Evolutionary conservation across 495 filamentous ascomycete genomes (phyloP), one percentile per base, ranked within the genome.

Genomic region (Penicillium macrosclerotiorum): DNA sequence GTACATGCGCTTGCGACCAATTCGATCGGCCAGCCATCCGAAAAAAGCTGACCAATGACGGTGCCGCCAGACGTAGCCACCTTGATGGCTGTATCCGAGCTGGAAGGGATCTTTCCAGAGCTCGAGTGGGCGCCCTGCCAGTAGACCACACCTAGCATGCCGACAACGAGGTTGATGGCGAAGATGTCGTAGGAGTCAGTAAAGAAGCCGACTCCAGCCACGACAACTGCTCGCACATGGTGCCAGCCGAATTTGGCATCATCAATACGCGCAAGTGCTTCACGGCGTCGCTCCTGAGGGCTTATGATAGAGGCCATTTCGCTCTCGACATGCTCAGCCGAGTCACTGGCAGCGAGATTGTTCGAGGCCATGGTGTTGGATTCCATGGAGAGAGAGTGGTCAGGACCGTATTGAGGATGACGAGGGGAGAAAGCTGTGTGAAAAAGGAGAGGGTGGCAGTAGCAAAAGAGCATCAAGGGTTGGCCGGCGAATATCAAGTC

Each of bases 131-230:
- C 79, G 19, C 60, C 62, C 17, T 81, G 75, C 69, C 75, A 89
- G 74, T 79, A 89, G 45, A 86, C 84, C n/a, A 89, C 73, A 42
- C 86, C 86, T 20, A 91, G 66, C 68, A 91, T 83, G 30, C 7
- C 79, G 81, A 67, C 83, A 68, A 33, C 48, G 26, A 88, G 71
- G 51, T 85, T 86, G 62, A 92, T 86, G 34, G 88, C 84, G 60
- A 93, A 95, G 69, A 90, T 85, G 51, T 84, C 80, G 63, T 86
- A 86, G 9, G 83, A 82, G 60, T 89, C 87, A 23, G 86, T 88
- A 68, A 92, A 90, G 78, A 92, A 90, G 47, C 88, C 88, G 37
- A 88, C 79, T 55, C 88, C 88, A n/a, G 88, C 86, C 6, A 93
- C 86, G 20, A 88, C 69, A 18, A 86, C 72, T 32, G 86, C 86